Evolutionary conservation across 164 flowering plant genomes (phyloP), one percentile per base, ranked within the genome.

Genomic region (Litsea cubeba): DNA sequence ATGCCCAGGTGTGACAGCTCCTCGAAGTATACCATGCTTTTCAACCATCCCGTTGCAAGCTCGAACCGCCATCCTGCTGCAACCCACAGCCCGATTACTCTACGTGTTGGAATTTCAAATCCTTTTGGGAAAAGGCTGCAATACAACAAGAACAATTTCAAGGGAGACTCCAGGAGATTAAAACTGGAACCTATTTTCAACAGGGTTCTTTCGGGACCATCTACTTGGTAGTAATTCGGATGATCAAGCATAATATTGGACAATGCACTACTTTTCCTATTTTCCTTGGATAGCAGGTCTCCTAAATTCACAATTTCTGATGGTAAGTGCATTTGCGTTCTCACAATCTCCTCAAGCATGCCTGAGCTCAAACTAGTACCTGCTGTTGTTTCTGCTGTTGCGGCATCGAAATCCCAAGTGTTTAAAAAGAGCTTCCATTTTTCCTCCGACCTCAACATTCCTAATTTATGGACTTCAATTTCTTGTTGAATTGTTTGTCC

Each of bases 1-100:
- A 54, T 54, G 58, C 58, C 58, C 20, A 54, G 20, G 20, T 3
- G 14, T 54, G 14, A 14, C 58, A 54, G 58, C 1, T 54, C 12
- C 58, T 14, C 3, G 14, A 54, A 1, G n/a, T 12, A 18, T n/a
- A 5, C 17, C 0, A 3, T 12, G 12, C 3, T 0, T 50, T 0
- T 3, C 0, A 0, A 12, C 15, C 0, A 3, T 12, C 12, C 18
- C 57, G 0, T 0, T 17, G 3, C 57, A 50, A 12, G 17, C 12
- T 1, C 1, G 15, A 1, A 0, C 57, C 57, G 0, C 57, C 57
- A 50, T 50, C 14, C 15, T 15, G 1, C 17, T 51, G 58, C 58
- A 12, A 3, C 0, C 58, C 15, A 51, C 58, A 51, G 18, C 4
- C 0, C 4, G 58, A 18, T 3, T 18, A 51, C 0, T 51, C 17